phyloP scores from a whole-genome alignment of 2,329 filamentous ascomycete genomes.

The Cladosporium velox region DNA sequence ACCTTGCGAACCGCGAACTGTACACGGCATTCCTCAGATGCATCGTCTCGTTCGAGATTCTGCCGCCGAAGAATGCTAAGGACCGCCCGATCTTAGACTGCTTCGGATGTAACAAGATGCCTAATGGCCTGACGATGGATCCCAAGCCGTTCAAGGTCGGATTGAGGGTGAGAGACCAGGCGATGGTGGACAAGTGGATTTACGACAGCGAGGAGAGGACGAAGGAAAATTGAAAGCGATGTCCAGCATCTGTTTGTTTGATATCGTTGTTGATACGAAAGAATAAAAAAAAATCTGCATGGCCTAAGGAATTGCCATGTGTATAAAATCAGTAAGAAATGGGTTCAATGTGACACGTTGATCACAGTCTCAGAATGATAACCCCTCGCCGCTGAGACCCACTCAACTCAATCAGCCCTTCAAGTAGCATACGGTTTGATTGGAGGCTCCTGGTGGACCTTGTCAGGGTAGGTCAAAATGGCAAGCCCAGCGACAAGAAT shows the following conservation, averaged over 20 bases:
- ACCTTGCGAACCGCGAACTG: conserved; percentile 44
- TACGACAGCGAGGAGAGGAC: conserved; percentile 50
- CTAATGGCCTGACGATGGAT: conserved; percentile 52
- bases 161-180: conserved; percentile 46
- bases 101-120: conserved; percentile 49
- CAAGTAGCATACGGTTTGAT: conserved; percentile 32
- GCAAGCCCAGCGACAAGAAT: conserved; percentile 44
- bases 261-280: not conserved
- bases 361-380: too few species aligned
- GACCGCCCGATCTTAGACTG: conserved; percentile 49
- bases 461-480: conserved; percentile 39
- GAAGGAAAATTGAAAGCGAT: conserved; percentile 39
- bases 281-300: too few species aligned
- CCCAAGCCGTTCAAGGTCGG: conserved; percentile 55
- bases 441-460: conserved; percentile 43
- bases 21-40: conserved; percentile 52
- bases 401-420: too few species aligned
- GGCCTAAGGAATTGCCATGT: not conserved
- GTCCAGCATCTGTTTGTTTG: not conserved
- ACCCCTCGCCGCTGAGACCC: not conserved
- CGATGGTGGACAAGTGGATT: conserved; percentile 49
- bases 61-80: conserved; percentile 42
- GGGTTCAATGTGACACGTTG: too few species aligned
- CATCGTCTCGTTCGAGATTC: conserved; percentile 50
- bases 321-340: not conserved